Conservation (phyloP, 139 green algal genomes). For the Coelastrella sp. region DNA sequence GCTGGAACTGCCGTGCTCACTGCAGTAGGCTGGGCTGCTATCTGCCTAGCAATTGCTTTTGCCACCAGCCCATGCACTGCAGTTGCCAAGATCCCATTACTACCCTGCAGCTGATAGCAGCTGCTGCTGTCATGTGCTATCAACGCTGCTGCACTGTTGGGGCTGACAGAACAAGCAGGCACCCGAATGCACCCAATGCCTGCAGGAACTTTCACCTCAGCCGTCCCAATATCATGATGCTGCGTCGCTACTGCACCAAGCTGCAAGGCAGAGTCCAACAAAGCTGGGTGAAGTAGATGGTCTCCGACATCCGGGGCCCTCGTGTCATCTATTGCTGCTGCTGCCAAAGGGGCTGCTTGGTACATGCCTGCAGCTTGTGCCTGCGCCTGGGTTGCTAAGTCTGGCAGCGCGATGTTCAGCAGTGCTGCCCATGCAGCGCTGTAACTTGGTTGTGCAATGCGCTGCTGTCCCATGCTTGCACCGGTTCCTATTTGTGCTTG, state of each 20-base stretch:
- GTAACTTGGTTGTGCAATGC: neutral
- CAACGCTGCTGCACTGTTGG: neutral
- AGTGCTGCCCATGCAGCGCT: neutral
- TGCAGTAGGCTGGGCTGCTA: neutral
- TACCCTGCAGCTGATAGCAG: neutral
- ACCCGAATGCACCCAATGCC: neutral
- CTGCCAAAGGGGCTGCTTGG: neutral
- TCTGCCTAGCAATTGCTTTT: conserved; percentile 12
- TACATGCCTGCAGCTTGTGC: neutral
- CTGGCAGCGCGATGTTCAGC: no score
- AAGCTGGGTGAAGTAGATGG: conserved; percentile 60
- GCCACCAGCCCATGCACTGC: conserved; percentile 1
- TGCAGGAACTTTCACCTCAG: conserved; percentile 32
- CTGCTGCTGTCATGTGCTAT: neutral
- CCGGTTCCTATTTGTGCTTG: neutral
- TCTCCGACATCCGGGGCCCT: neutral
- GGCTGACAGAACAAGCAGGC: neutral
- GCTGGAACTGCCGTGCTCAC: no score
- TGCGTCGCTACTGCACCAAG: conserved; percentile 60
- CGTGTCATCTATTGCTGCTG: conserved; percentile 9
- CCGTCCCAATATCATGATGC: neutral
- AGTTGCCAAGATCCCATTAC: neutral
- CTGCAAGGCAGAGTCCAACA: conserved; percentile 75
- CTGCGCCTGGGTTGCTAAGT: neutral
- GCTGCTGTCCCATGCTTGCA: neutral